phyloP scores from a whole-genome alignment of 2,329 filamentous ascomycete species.

The Clarireedia hainanense region DNA sequence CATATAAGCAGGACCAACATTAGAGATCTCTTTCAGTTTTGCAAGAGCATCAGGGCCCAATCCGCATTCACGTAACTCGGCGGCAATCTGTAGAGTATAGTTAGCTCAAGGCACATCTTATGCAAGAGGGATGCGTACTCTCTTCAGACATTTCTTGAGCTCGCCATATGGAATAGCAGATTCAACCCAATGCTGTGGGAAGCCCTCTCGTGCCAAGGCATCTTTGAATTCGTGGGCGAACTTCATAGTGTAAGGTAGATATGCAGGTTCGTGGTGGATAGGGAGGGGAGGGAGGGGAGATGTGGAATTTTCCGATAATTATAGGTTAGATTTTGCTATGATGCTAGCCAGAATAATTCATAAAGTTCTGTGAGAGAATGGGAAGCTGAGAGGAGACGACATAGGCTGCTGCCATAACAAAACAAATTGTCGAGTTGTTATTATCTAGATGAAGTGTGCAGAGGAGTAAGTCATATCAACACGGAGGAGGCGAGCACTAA shows the following conservation, averaged over 20 bases:
- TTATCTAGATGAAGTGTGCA: too few relatives aligned
- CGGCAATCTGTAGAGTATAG: background rate
- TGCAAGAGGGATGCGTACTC: constrained; percentile 37
- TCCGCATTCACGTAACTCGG: constrained; percentile 2
- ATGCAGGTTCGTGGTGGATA: too few relatives aligned
- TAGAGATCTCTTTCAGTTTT: constrained; percentile 12
- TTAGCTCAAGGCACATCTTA: background rate
- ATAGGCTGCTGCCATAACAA: too few relatives aligned
- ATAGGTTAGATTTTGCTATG: too few relatives aligned
- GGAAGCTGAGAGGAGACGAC: too few relatives aligned
- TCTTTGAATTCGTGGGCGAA: constrained; percentile 74
- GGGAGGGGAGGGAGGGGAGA: too few relatives aligned
- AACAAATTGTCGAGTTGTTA: too few relatives aligned
- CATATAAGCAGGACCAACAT: constrained; percentile 31
- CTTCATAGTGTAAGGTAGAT: constrained; percentile 54
- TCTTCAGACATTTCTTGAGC: constrained; percentile 84
- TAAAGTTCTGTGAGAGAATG: too few relatives aligned
- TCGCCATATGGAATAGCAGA: constrained; percentile 76
- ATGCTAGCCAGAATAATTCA: too few relatives aligned
- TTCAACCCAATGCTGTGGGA: constrained; percentile 63
- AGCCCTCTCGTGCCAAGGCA: constrained; percentile 62
- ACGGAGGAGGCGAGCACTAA: too few relatives aligned
- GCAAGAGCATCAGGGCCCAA: constrained; percentile 5
- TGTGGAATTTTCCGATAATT: too few relatives aligned
- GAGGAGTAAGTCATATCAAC: too few relatives aligned